Base-by-base conservation (phyloP, 108 stramenopile genomes). In the Epithemia pelagica region DNA sequence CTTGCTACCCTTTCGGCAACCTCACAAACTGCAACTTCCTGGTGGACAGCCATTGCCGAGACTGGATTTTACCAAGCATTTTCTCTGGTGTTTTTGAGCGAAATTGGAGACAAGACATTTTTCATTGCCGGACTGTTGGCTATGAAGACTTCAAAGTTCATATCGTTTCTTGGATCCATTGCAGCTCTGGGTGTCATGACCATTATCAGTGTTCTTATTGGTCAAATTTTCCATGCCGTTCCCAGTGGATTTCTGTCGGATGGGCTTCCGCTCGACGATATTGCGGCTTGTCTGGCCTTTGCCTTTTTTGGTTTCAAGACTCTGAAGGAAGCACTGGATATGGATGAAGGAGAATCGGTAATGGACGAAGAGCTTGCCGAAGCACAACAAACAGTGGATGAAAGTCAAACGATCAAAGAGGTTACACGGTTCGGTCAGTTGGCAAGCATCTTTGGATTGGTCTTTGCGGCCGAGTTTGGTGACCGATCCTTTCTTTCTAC, bases 41-140 rank as follows among this genome's bases (percentile, higher is more conserved):
- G 37, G 37, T 46, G 37, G 37, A 46, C 37, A 15, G 37, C 37
- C 5, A 15, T 46, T 46, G 37, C 37, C 37, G 37, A 46, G 15
- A 88, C 94, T 19, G 89, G 91, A 30, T 95, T 95, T 66, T 91
- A 88, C 61, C 94, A 95, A 71, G 85, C 94, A 58, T 92, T 92
- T 68, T 78, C 84, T 61, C 73, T 99, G 59, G 97, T 99, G 7
- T 97, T 99, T 72, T 81, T 99, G 28, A 96, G 96, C 58, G 99
- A 99, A 71, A 96, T 99, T 67, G 99, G 99, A 31, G 99, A 99
- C 82, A 99, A 99, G 69, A 99, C 99, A 55, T 99, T 99, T 70
- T 99, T 99, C 81, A 96, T 99, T 63, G 99, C 99, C 0, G 98
- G 94, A 28, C 83, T 99, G 52, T 64, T 99, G 33, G 97, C 97